phyloP scores from a whole-genome alignment of 108 stramenopile genomes.

The Discostella pseudostelligera region DNA sequence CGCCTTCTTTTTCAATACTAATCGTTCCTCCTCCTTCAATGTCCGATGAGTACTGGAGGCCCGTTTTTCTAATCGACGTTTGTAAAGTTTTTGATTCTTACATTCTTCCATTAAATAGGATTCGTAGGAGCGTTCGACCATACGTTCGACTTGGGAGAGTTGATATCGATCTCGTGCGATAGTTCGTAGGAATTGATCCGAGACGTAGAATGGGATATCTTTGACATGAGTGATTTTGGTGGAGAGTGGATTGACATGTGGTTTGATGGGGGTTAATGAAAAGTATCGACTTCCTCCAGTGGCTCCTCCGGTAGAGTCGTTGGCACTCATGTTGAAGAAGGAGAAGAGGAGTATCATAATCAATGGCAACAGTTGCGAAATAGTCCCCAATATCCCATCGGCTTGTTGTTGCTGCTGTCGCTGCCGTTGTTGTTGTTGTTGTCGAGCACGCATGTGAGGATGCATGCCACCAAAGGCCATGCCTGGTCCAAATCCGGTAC shows the following conservation, averaged over 20 bases:
- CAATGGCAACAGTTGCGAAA: constrained; percentile 73
- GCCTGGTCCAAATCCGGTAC: constrained; percentile 48
- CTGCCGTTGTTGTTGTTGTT: constrained; percentile 53
- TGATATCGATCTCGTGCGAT: constrained; percentile 81
- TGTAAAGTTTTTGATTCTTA: constrained; percentile 72
- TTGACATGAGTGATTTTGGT: constrained; percentile 73
- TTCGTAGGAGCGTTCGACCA: constrained; percentile 84
- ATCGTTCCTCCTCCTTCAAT: constrained; percentile 55
- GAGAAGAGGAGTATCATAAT: constrained; percentile 66
- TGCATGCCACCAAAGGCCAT: constrained; percentile 59
- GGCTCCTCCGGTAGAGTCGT: constrained; percentile 19
- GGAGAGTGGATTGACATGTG: constrained; percentile 65
- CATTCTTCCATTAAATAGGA: constrained; percentile 77
- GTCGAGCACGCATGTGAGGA: constrained; percentile 37
- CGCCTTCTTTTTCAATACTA: constrained; percentile 49
- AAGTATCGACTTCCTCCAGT: constrained; percentile 74
- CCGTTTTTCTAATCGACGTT: constrained; percentile 48
- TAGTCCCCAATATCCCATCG: constrained; percentile 28
- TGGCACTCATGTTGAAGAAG: constrained; percentile 60
- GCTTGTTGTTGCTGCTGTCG: constrained; percentile 30
- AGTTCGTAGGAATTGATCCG: constrained; percentile 79
- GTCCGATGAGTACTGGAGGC: constrained; percentile 28
- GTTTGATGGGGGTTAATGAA: constrained; percentile 66
- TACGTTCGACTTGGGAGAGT: constrained; percentile 84
- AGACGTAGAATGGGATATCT: constrained; percentile 89